Conservation (phyloP, 2,329 filamentous ascomycete species). For the Mollisiaceae sp. region DNA sequence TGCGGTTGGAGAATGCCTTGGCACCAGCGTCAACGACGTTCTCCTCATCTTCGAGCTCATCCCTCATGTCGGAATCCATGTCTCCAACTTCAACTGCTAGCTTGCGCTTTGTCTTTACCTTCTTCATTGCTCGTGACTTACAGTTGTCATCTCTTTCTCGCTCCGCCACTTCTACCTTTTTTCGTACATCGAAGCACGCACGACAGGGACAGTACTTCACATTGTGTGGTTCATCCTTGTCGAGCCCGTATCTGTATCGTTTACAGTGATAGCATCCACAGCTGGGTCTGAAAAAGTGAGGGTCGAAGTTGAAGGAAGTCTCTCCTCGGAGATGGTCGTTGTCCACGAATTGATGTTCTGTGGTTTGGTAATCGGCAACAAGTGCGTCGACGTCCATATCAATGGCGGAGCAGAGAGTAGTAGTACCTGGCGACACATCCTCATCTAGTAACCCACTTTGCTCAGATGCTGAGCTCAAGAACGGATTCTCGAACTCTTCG, state of each 20-base stretch:
- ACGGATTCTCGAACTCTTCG: neutral
- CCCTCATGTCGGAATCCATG: neutral
- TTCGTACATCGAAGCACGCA: neutral
- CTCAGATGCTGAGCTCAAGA: neutral
- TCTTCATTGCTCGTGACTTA: neutral
- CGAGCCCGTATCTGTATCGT: neutral
- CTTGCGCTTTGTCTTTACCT: neutral
- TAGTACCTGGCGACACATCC: neutral
- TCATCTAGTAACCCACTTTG: neutral
- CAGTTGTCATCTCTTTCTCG: neutral
- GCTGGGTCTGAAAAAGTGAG: neutral
- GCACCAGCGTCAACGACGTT: neutral
- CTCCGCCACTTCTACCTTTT: neutral
- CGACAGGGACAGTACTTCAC: neutral
- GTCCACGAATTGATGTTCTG: neutral
- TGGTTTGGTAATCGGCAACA: neutral
- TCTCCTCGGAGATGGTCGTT: neutral
- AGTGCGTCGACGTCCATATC: conserved; percentile 3
- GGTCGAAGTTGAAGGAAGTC: neutral
- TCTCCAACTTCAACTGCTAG: neutral
- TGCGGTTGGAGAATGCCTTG: neutral
- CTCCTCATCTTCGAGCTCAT: neutral
- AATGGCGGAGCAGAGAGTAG: neutral
- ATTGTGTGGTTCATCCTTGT: conserved; percentile 1
- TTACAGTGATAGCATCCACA: neutral